Percentiles rank a stretch among this genome's conserved stretches.
Conservation (phyloP, 164 flowering plant species). For the Platanus orientalis region DNA sequence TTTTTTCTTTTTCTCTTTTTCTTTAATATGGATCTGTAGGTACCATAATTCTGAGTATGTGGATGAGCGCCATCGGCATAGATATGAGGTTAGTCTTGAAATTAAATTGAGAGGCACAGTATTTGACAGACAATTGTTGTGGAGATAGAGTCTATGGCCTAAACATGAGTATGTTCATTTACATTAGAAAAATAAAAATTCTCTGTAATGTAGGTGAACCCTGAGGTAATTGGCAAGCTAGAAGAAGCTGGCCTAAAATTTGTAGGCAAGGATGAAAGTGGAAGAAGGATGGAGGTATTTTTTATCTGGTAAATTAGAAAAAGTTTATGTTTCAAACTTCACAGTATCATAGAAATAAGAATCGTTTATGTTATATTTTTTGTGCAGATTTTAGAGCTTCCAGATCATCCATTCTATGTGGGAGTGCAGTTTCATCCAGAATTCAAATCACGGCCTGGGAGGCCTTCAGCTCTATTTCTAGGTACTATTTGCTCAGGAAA, state of each 20-base stretch:
- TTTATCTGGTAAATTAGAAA: slow-evolving; percentile 4
- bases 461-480: slow-evolving; percentile 81
- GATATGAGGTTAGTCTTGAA: slow-evolving; percentile 68
- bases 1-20: neutral
- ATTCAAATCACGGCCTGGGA: slow-evolving; percentile 91
- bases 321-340: no score
- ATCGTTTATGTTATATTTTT: neutral
- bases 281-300: slow-evolving; percentile 85
- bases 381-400: slow-evolving; percentile 79
- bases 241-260: slow-evolving; percentile 81
- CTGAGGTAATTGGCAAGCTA: slow-evolving; percentile 52
- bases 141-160: no score
- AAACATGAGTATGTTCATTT: neutral
- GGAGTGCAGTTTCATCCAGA: slow-evolving; percentile 99
- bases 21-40: slow-evolving; percentile 27
- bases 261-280: slow-evolving; percentile 94
- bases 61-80: slow-evolving; percentile 96
- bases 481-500: slow-evolving; percentile 36
- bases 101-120: neutral
- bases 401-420: slow-evolving; percentile 77
- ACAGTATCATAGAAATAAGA: no score
- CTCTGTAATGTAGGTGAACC: slow-evolving; percentile 67
- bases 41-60: slow-evolving; percentile 55
- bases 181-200: neutral
- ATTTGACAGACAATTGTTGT: neutral